These are phyloP conservation scores for Cladosporium sp. DNA, from an alignment of 2,329 filamentous ascomycete species.

Conservation along the genomic window DNA sequence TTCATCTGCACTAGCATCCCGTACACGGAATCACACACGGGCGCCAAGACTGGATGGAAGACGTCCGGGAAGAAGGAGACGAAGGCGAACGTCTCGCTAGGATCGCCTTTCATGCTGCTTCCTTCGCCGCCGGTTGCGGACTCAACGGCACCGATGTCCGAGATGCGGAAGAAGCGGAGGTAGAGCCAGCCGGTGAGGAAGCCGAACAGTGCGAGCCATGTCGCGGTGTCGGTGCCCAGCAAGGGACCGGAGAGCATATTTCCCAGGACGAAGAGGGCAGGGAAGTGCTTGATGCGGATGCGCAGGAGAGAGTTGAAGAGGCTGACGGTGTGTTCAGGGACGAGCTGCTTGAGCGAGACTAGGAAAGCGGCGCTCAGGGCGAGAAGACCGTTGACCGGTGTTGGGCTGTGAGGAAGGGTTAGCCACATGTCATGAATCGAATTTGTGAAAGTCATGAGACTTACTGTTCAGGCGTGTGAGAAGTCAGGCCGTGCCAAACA, in stretches of 20 bases:
- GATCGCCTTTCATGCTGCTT: constrained; percentile 71
- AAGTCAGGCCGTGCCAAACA: constrained; percentile 66
- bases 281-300: constrained; percentile 80
- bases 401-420: constrained; percentile 47
- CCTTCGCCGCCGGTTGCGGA: constrained; percentile 46
- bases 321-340: constrained; percentile 94
- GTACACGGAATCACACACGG: constrained; percentile 72
- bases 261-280: constrained; percentile 68
- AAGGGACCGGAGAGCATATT: constrained; percentile 63
- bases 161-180: constrained; percentile 88
- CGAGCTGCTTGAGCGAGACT: constrained; percentile 94
- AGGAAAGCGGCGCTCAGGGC: constrained; percentile 90
- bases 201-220: constrained; percentile 75
- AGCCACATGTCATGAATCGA: background rate
- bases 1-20: constrained; percentile 67
- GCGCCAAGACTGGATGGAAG: constrained; percentile 71
- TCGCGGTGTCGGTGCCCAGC: constrained; percentile 68
- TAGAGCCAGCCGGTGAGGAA: constrained; percentile 92
- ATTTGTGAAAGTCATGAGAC: constrained; percentile 29
- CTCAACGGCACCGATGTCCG: constrained; percentile 45
- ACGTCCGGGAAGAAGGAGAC: constrained; percentile 90
- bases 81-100: constrained; percentile 94
- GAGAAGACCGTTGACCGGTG: constrained; percentile 82
- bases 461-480: constrained; percentile 64
- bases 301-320: constrained; percentile 85